Evolutionary conservation across 164 flowering plant species (phyloP), one percentile per base, ranked within the genome.

Genomic region (Liquidambar formosana): DNA sequence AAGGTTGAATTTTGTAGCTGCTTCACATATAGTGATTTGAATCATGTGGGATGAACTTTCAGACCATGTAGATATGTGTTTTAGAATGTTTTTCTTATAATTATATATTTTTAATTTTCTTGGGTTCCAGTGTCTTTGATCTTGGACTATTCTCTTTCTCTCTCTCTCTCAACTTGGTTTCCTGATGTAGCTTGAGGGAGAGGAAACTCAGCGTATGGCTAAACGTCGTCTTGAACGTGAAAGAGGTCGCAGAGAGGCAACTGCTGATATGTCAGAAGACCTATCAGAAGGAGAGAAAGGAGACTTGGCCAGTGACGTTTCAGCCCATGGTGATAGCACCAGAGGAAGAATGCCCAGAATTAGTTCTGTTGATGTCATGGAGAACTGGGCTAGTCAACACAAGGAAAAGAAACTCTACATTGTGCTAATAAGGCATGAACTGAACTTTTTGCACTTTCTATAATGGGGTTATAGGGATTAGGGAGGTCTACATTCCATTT

Each of bases 241-340:
- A 75, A 83, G 78, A 73, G 95, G 89, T 41, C 90, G 89, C 4
- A 82, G 83, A 63, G 93, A 88, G 62, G 93, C 90, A 63, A 74
- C 85, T 59, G 90, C 91, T 71, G 93, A 88, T 71, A 86, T 88
- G 91, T 93, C 99, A 0, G 98, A 93, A 61, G 97, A 91, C 74
- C 74, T 92, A 48, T 95, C 98, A 8, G 99, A 95, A 79, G 96
- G 93, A 49, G 96, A 90, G 70, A 86, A 73, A 63, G 89, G 92
- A 56, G 94, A 88, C 58, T 19, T 60, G 19, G 62, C 72, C 45
- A 56, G 77, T 79, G 91, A 89, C 22, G 18, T 83, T 59, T 82
- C 91, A 60, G 71, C 78, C 62, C 85, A 81, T 64, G 89, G 84
- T 69, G 88, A 81, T 62, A 77, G 75, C 66, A 63, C 4, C 45